These are phyloP conservation scores for Starmerella bombi DNA, from an alignment of 805 yeast genomes.

Conservation along the genomic window DNA sequence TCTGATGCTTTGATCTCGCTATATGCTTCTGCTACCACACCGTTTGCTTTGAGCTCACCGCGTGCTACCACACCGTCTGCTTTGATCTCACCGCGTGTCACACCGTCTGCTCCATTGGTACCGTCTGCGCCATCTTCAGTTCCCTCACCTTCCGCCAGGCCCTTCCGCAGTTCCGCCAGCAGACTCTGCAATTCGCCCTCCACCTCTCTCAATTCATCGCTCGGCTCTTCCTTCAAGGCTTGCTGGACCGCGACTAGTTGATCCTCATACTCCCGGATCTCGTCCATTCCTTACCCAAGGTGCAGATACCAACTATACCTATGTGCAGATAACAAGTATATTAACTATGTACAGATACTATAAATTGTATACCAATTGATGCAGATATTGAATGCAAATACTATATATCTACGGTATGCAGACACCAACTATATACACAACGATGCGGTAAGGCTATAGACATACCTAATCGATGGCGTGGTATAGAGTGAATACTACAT, in stretches of 20 bases:
- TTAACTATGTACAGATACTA: no score
- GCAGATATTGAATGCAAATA: no score
- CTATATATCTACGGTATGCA: no score
- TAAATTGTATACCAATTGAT: no score
- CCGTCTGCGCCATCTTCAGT: not conserved
- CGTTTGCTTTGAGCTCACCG: no score
- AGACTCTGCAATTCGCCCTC: conserved; percentile 25
- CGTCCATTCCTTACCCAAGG: conserved; percentile 10
- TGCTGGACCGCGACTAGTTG: conserved; percentile 26
- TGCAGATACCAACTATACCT: not conserved
- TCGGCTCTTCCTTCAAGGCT: conserved; percentile 22
- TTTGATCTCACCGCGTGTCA: not conserved
- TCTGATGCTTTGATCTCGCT: not conserved
- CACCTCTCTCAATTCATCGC: conserved; percentile 22
- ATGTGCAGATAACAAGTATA: not conserved
- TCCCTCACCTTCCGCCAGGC: not conserved
- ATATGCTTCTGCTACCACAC: not conserved
- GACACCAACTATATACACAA: no score
- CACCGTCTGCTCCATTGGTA: not conserved
- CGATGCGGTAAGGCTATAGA: no score
- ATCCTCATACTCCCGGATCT: conserved; percentile 25
- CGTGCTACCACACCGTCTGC: no score
- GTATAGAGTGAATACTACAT: no score
- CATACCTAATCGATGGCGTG: no score
- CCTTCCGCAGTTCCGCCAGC: conserved; percentile 16